Base-by-base conservation (phyloP, 1,284 basidiomycete species). In the Heterobasidion irregulare region DNA sequence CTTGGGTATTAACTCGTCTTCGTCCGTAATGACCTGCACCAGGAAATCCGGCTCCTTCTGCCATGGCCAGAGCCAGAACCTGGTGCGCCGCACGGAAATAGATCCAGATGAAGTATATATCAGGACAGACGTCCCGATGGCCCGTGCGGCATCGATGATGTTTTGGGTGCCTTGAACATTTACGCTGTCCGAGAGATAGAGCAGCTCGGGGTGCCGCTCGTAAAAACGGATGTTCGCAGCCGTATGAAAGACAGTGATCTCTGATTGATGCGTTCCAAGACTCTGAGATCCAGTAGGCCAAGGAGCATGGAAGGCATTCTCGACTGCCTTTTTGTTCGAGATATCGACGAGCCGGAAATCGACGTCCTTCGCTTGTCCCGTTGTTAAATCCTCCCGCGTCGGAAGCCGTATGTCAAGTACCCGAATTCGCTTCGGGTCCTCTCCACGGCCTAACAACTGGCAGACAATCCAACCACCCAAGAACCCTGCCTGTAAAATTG, bases 161-260 rank as follows among this genome's bases (percentile, higher is more conserved):
- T 88, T 86, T 63, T 79, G 67, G 6, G 83, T 85, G 5, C 87
- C 87, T 1, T 68, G 59, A 6, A 86, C 74, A 64, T 89, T 89
- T 50, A 89, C 82, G 33, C 67, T 70, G 35, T 73, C 71, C 2
- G 86, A 89, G 34, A 73, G 72, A 2, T 69, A 67, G 2, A 86
- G 65, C 10, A 88, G 74, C 2, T 62, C 63, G 1, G 67, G 61
- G 56, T 77, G 73, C 2, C 83, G 79, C 60, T 89, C 87, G 64
- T 81, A 89, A 66, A 86, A 89, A 2, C 85, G 83, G 58, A 89
- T 89, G 59, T 76, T 84, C 15, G 86, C 84, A 2, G 83, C 87
- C 19, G 84, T 84, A 61, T 88, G 84, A 65, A 87, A 86, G 6
- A 89, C 76, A 0, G 86, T 86, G 34, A 83, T 67, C 55, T 75